Evolutionary conservation across 495 filamentous ascomycete species (phyloP), one percentile per base, ranked within the genome.

Genomic region (Evernia prunastri): DNA sequence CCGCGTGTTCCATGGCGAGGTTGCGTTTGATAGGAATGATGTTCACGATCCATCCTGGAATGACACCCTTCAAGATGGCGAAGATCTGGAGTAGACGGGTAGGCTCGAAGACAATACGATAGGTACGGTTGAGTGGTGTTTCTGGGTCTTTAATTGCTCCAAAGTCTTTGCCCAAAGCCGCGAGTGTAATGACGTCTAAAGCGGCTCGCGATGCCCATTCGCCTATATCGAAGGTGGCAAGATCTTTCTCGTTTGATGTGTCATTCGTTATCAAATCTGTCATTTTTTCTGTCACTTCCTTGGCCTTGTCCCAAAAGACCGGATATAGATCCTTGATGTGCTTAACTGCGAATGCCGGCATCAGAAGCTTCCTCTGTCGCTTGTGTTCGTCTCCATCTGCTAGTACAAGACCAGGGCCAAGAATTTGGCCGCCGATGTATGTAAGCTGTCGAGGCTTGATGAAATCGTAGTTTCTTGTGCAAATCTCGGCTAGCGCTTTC

Each of bases 321-420:
- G 88, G 82, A 61, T 88, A 88, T 6, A 91, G 79, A 53, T 89
- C 80, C 71, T 89, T 89, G 70, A 90, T 73, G 67, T 91, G 89
- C 11, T 85, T 75, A 68, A 86, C 87, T 13, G 82, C 76, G 68
- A 92, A 93, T 2, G 87, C 88, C 0, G 87, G 88, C 76, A 86
- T 80, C 12, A 91, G 75, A 51, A 80, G 78, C 66, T 81, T 86
- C 13, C 89, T 77, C 73, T 90, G 88, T 57, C n/a, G 51, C 64
- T 69, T 54, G 23, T 54, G 51, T 27, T 27, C 31, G 12, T 54
- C 51, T 33, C 51, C 51, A 27, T 54, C 51, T 54, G 51, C n/a
- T 5, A 33, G 11, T 20, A 54, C 23, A 29, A 54, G 51, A 27
- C 51, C 51, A 27, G 31, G 31, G 15, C 51, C 51, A 12, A 54